Evolutionary conservation across 805 yeast species (phyloP).

Genomic region (Yamadazyma phyllophila): DNA sequence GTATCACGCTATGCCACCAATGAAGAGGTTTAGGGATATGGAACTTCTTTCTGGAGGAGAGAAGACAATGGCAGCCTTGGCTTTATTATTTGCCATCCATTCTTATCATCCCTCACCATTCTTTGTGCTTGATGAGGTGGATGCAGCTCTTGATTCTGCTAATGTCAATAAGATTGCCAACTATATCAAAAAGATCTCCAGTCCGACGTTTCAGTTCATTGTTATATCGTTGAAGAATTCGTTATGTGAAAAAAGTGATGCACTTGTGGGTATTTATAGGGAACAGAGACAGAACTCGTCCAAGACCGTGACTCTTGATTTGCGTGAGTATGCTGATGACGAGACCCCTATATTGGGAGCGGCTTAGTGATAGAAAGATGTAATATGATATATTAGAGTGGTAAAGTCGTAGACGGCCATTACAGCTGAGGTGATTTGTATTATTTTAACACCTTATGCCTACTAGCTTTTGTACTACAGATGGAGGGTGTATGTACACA

Average conservation of each 20-base stretch:
- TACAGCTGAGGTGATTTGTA: too few relatives aligned
- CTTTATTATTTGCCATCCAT: slow-evolving; percentile 86
- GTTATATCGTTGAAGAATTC: slow-evolving; percentile 89
- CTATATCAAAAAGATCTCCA: slow-evolving; percentile 72
- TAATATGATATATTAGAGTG: background rate
- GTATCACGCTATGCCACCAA: slow-evolving; percentile 95
- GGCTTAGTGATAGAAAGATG: background rate
- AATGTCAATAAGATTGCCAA: slow-evolving; percentile 87
- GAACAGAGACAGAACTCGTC: slow-evolving; percentile 75
- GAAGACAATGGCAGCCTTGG: slow-evolving; percentile 93
- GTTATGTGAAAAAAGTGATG: slow-evolving; percentile 83
- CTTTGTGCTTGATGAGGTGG: slow-evolving; percentile 95
- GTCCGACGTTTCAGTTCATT: slow-evolving; percentile 82
- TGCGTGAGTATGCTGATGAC: slow-evolving; percentile 55
- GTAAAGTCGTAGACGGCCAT: too few relatives aligned
- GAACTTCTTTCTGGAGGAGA: slow-evolving; percentile 95
- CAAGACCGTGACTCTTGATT: slow-evolving; percentile 68
- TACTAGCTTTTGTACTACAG: too few relatives aligned
- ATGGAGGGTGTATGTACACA: too few relatives aligned
- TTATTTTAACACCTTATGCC: too few relatives aligned
- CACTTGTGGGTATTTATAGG: slow-evolving; percentile 89
- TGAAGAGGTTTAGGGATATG: slow-evolving; percentile 90
- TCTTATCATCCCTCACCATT: slow-evolving; percentile 92
- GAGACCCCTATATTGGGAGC: slow-evolving; percentile 16
- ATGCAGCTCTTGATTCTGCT: slow-evolving; percentile 91